Evolutionary conservation across 345 rosid genomes (phyloP).

Genomic region (Ailanthus altissimus): DNA sequence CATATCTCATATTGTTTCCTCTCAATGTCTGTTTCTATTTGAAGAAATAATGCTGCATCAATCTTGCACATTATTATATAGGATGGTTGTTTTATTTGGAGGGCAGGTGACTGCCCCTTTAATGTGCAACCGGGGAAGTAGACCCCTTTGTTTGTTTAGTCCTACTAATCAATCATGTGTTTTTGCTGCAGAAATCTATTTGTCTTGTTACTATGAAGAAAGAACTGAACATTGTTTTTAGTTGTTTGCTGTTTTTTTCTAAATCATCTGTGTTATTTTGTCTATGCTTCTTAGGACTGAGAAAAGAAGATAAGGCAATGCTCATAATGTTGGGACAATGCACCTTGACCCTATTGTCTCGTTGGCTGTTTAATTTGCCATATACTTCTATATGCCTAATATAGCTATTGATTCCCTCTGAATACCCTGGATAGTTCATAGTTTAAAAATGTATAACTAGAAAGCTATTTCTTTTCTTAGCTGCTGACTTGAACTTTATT

Average conservation of each 20-base stretch:
- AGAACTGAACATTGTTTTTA: not conserved
- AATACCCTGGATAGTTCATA: not conserved
- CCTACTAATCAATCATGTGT: not conserved
- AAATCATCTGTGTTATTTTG: not conserved
- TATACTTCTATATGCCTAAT: not conserved
- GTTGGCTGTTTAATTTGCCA: not conserved
- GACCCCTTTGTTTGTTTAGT: not conserved
- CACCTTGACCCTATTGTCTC: not conserved
- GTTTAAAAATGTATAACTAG: not conserved
- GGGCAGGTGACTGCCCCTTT: too few relatives aligned
- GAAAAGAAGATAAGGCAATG: not conserved
- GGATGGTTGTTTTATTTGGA: too few relatives aligned
- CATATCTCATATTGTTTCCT: not conserved
- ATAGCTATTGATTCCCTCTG: not conserved
- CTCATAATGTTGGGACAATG: not conserved
- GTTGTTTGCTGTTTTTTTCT: not conserved
- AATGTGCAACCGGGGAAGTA: too few relatives aligned
- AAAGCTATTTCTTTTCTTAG: not conserved
- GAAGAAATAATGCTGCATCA: not conserved
- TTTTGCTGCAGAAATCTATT: not conserved
- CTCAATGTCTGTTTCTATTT: not conserved
- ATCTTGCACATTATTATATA: not conserved
- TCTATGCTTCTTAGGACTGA: not conserved
- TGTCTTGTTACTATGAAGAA: not conserved
- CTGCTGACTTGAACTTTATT: constrained; percentile 2